phyloP scores from a whole-genome alignment of 345 rosid species.

The Eutrema yunnanense region DNA sequence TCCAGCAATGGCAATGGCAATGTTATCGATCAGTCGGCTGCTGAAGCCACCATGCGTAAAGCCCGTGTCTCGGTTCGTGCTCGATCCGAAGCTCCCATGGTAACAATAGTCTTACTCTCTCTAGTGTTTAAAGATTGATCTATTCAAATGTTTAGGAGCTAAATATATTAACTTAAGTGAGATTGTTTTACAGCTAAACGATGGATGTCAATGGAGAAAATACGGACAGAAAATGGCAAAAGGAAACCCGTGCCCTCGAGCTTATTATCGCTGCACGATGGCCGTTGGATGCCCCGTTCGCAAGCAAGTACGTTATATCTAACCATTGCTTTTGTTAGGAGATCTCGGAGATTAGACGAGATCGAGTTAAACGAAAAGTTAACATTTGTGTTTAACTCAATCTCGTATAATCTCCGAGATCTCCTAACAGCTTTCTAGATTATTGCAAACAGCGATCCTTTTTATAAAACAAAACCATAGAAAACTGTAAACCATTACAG shows the following conservation, averaged over 20 bases:
- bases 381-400: too few species aligned
- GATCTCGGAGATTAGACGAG: too few species aligned
- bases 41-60: constrained; percentile 90
- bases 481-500: too few species aligned
- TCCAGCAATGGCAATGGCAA: constrained; percentile 1
- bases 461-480: too few species aligned
- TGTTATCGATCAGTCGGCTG: constrained; percentile 47
- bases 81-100: constrained; percentile 60
- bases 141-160: background rate
- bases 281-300: constrained; percentile 92
- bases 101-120: background rate
- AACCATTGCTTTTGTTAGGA: too few species aligned
- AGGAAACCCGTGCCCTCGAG: constrained; percentile 96
- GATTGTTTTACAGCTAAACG: constrained; percentile 44
- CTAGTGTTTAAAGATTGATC: background rate
- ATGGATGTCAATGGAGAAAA: constrained; percentile 98
- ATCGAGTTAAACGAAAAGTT: too few species aligned
- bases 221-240: constrained; percentile 99
- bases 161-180: background rate
- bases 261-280: constrained; percentile 98
- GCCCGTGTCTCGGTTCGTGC: constrained; percentile 99
- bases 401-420: too few species aligned
- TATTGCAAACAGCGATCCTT: too few species aligned
- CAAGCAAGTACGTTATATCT: constrained; percentile 57
- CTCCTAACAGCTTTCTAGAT: background rate